A percentile compares a stretch with the other conserved stretches of the same genome.
These are phyloP conservation scores for Rhodotorula sp. DNA, from an alignment of 1,284 basidiomycete genomes.

Conservation along the genomic window DNA sequence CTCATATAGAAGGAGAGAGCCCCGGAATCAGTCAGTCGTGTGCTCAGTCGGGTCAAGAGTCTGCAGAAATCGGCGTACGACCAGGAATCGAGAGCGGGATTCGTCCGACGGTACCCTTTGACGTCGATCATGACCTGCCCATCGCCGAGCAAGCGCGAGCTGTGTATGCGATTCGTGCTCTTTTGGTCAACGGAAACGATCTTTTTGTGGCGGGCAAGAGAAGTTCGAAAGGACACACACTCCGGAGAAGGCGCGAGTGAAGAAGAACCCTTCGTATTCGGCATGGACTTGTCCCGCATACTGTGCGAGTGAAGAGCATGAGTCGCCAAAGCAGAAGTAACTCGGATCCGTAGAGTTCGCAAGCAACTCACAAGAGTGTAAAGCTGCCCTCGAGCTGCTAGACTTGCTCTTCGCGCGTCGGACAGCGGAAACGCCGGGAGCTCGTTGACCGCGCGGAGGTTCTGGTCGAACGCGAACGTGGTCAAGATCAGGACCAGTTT, in stretches of 20 bases:
- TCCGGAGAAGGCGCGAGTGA: conserved; percentile 30
- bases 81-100: conserved; percentile 32
- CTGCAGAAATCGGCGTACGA: conserved; percentile 4
- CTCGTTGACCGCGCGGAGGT: neutral
- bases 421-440: conserved; percentile 1
- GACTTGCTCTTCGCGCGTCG: neutral
- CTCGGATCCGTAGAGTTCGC: no score
- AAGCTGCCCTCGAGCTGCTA: conserved; percentile 6
- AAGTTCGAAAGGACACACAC: conserved; percentile 11
- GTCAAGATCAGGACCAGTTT: neutral
- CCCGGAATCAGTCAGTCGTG: neutral
- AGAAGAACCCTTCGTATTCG: conserved; percentile 33
- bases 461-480: neutral
- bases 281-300: conserved; percentile 20
- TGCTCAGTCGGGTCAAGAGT: neutral
- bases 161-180: neutral
- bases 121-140: conserved; percentile 36
- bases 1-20: no score
- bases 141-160: conserved; percentile 19
- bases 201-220: neutral
- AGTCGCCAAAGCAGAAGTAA: neutral
- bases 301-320: neutral
- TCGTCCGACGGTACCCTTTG: conserved; percentile 27
- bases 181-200: no score
- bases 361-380: conserved; percentile 1